Evolutionary conservation across 2,329 filamentous ascomycete genomes (phyloP), one percentile per base, ranked within the genome.

Genomic region (Calonectria hawksworthii): DNA sequence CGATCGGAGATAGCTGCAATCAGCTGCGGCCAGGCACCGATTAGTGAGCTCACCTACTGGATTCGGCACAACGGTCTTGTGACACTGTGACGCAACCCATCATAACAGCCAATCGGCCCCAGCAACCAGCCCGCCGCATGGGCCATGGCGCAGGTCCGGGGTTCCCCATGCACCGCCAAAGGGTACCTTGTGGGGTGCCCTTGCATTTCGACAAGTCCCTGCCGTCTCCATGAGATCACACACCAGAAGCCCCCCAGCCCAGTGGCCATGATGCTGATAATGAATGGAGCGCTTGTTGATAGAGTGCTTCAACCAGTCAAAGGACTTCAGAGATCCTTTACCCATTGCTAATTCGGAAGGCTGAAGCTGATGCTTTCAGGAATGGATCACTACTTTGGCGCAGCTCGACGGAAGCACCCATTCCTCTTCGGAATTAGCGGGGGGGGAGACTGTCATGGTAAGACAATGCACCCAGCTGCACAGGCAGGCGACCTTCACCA

Each of bases 11-110:
- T 26, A 72, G 68, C 68, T 68, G 23, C 32, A 23, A 32, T 26
- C 44, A 56, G 67, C 59, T 71, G 63, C 41, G 18, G 54, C 64
- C 54, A 74, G 68, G 73, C 68, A 72, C 72, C 50, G 23, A 52
- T 54, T 32, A 47, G 44, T 47, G 50, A 72, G 64, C 51, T 59
- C 51, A 32, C 51, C 18, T 21, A 47, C 26, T 18, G 34, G 54
- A 21, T 23, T 44, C 8, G 41, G 41, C 41, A 44, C 5, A 44
- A 44, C 28, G 34, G 70, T 73, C 66, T 66, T 70, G 67, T 70
- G 67, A 74, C 72, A 56, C 21, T 38, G 50, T 67, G 61, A 74
- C 67, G 61, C 70, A 73, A 59, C 56, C 21, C 36, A 56, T 28
- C 65, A 47, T 23, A 63, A 26, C 64, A 68, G 47, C 30, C 38